These are phyloP conservation scores for Ogataea angusta DNA, from an alignment of 805 yeast genomes.

Conservation along the genomic window DNA sequence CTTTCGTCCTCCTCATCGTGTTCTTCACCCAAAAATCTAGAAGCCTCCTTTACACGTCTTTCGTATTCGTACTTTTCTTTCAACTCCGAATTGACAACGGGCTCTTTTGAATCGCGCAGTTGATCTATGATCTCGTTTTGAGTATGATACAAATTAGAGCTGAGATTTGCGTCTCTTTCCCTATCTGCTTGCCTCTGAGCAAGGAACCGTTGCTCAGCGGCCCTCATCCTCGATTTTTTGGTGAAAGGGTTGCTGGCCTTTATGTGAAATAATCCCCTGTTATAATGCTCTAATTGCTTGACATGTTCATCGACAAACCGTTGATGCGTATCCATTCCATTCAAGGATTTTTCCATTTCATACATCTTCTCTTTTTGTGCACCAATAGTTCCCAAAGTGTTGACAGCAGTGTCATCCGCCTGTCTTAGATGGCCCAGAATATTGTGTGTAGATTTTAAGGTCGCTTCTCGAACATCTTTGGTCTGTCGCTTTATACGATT, in stretches of 20 bases:
- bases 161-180: constrained; percentile 28
- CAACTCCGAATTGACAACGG: constrained; percentile 27
- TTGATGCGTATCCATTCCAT: constrained; percentile 77
- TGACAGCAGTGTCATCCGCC: constrained; percentile 71
- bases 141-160: constrained; percentile 24
- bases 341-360: constrained; percentile 72
- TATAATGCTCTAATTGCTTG: constrained; percentile 70
- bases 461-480: constrained; percentile 63
- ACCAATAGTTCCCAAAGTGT: constrained; percentile 89
- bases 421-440: constrained; percentile 69
- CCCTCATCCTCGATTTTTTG: constrained; percentile 67
- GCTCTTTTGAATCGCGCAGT: constrained; percentile 36
- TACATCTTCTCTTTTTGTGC: constrained; percentile 87
- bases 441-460: constrained; percentile 80
- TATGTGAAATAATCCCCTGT: constrained; percentile 78
- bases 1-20: constrained; percentile 87
- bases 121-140: constrained; percentile 40
- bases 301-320: constrained; percentile 81
- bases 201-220: constrained; percentile 67
- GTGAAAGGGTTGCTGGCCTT: constrained; percentile 86
- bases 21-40: constrained; percentile 76
- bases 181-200: constrained; percentile 39
- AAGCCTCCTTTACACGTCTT: constrained; percentile 53
- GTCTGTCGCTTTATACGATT: constrained; percentile 79
- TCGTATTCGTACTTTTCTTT: constrained; percentile 49